Base-by-base conservation (phyloP, 2,329 filamentous ascomycete species). In the Colletotrichum chrysophilum region DNA sequence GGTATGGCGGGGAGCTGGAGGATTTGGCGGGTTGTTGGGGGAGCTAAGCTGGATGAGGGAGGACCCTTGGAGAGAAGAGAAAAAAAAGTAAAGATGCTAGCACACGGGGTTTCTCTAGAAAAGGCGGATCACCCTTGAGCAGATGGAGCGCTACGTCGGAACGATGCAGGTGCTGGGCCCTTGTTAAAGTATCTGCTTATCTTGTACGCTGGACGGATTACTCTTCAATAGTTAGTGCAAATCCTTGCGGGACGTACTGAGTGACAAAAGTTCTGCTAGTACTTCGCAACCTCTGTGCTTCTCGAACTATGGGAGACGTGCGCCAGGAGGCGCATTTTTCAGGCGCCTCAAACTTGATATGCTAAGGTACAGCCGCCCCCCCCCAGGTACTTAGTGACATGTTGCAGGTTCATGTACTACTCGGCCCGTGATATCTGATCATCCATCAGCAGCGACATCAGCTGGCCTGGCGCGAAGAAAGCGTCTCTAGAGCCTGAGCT, bases 11-110 rank as follows among this genome's bases (percentile, higher is more conserved):
- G 71, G 52, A 71, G 68, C 60, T 66, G 48, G n/a, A 60, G 52
- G 24, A 13, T 43, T 30, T 58, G n/a, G 28, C 55, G 68, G 55
- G 48, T 75, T 75, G 70, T 76, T 76, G 74, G 74, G 71, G 58
- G 64, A 48, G 64, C 73, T 75, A 75, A 52, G 70, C 73, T 73
- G 28, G 58, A 67, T 72, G 38, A 62, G 61, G 74, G 70, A 76
- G 70, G 74, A 68, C 70, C 70, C 70, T 75, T 72, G 26, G 56
- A 66, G 36, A 26, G 24, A 14, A 13, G 38, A 68, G 9, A 10
- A 30, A 30, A 36, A 34, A 36, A 36, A 36, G 6, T 16, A 36
- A 36, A 36, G 13, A 36, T 14, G 34, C 36, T n/a, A 66, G 30
- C 18, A 30, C 16, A 61, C 58, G 52, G 30, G 60, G 61, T 60